phyloP scores from a whole-genome alignment of 1,284 basidiomycete species.

The Sporisorium graminicola region DNA sequence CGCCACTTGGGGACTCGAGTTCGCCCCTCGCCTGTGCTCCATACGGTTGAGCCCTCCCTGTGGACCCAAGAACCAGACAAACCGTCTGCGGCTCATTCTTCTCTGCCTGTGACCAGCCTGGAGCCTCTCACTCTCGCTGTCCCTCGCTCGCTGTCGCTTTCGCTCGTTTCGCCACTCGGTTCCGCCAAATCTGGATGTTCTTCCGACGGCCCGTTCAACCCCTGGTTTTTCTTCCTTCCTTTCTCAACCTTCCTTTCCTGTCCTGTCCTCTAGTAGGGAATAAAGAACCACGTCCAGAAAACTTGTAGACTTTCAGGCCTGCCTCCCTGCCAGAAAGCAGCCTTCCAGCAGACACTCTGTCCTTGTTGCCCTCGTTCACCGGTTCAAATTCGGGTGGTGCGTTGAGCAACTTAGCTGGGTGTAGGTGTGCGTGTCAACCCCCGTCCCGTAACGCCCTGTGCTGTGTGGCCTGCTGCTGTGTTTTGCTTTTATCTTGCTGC shows the following conservation, averaged over 20 bases:
- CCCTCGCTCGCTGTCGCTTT: neutral
- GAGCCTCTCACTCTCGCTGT: neutral
- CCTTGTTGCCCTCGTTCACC: neutral
- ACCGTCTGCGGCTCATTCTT: no score
- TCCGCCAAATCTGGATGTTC: neutral
- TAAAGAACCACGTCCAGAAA: no score
- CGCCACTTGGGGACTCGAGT: no score
- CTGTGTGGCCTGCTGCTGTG: neutral
- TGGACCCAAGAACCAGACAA: no score
- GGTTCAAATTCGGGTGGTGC: no score
- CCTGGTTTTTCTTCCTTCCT: neutral
- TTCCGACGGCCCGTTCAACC: neutral
- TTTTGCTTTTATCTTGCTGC: no score
- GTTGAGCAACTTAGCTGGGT: neutral
- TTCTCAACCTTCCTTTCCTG: neutral
- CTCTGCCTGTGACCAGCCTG: neutral
- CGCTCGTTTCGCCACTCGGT: neutral
- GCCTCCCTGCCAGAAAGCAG: no score
- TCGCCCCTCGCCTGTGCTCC: neutral
- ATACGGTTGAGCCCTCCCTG: conserved; percentile 2
- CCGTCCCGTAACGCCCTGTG: neutral
- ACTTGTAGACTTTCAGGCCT: no score
- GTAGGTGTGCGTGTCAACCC: no score
- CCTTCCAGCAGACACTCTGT: neutral
- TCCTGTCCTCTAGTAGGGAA: no score